These are phyloP conservation scores for Arachnopeziza araneosa DNA, from an alignment of 2,329 filamentous ascomycete species.

Conservation along the genomic window DNA sequence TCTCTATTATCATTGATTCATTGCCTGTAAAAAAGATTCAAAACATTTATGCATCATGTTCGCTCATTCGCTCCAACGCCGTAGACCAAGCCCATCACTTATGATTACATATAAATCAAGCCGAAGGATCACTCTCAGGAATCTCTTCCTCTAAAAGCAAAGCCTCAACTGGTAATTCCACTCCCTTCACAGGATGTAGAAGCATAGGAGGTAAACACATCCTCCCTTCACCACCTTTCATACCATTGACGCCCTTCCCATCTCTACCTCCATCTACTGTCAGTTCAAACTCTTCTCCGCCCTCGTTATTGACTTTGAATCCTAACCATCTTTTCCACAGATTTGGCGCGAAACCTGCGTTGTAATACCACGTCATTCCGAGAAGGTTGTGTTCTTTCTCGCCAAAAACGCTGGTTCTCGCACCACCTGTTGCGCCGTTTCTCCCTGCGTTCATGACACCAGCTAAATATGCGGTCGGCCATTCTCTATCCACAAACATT, in stretches of 20 bases:
- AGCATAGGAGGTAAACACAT: slow-evolving; percentile 92
- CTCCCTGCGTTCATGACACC: slow-evolving; percentile 73
- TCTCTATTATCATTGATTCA: neutral
- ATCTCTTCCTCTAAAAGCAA: slow-evolving; percentile 16
- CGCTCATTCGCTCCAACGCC: neutral
- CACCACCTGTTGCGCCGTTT: slow-evolving; percentile 69
- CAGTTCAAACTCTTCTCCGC: slow-evolving; percentile 70
- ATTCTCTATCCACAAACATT: slow-evolving; percentile 78
- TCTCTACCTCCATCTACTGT: slow-evolving; percentile 42
- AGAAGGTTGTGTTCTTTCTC: slow-evolving; percentile 85
- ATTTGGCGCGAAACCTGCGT: slow-evolving; percentile 73
- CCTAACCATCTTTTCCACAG: slow-evolving; percentile 85
- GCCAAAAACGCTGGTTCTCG: slow-evolving; percentile 68
- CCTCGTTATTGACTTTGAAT: slow-evolving; percentile 70
- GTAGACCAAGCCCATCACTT: neutral
- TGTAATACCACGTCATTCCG: slow-evolving; percentile 89
- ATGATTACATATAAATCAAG: slow-evolving; percentile 21
- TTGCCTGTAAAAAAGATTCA: neutral
- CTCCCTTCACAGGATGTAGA: slow-evolving; percentile 79
- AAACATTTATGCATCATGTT: neutral
- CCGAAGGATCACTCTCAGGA: slow-evolving; percentile 29
- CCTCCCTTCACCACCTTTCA: slow-evolving; percentile 67
- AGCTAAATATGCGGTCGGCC: slow-evolving; percentile 75
- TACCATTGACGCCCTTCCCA: slow-evolving; percentile 35
- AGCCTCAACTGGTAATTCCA: slow-evolving; percentile 44